phyloP scores from a whole-genome alignment of 371 early-diverging fungal species.

The Zychaea mexicana region DNA sequence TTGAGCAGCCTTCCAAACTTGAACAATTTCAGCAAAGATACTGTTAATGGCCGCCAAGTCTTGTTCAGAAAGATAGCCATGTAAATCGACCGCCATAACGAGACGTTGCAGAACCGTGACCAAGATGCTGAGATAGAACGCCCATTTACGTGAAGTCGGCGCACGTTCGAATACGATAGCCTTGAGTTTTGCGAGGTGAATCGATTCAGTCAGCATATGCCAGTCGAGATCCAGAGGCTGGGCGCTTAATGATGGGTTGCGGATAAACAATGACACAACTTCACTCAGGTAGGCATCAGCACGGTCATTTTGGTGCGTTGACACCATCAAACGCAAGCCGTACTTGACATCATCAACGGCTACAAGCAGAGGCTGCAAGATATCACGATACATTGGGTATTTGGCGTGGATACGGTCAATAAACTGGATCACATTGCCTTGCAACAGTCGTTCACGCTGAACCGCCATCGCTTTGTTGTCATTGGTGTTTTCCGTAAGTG shows the following conservation, averaged over 20 bases:
- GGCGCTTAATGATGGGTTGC: constrained; percentile 43
- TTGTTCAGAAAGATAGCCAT: constrained; percentile 51
- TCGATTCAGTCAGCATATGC: constrained; percentile 51
- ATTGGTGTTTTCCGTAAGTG: constrained; percentile 34
- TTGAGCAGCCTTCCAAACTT: constrained; percentile 73
- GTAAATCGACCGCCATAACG: constrained; percentile 50
- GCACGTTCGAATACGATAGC: constrained; percentile 56
- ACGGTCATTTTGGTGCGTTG: constrained; percentile 27
- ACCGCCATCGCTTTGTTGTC: constrained; percentile 30
- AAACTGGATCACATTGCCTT: constrained; percentile 73
- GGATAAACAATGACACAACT: constrained; percentile 48
- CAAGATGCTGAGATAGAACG: constrained; percentile 67
- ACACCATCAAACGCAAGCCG: constrained; percentile 68
- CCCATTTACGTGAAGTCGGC: constrained; percentile 55
- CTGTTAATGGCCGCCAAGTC: constrained; percentile 59
- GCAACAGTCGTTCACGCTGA: constrained; percentile 69
- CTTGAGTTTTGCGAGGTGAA: constrained; percentile 46
- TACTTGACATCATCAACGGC: constrained; percentile 78
- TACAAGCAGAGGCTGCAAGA: constrained; percentile 73
- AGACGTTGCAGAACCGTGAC: constrained; percentile 62
- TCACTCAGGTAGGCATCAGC: constrained; percentile 36
- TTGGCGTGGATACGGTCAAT: constrained; percentile 63
- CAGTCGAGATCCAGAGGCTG: constrained; percentile 37
- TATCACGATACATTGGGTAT: constrained; percentile 72
- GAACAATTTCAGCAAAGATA: constrained; percentile 66